Evolutionary conservation across 345 rosid species (phyloP), one percentile per base, ranked within the genome.

Genomic region (Sisymbrium irio): DNA sequence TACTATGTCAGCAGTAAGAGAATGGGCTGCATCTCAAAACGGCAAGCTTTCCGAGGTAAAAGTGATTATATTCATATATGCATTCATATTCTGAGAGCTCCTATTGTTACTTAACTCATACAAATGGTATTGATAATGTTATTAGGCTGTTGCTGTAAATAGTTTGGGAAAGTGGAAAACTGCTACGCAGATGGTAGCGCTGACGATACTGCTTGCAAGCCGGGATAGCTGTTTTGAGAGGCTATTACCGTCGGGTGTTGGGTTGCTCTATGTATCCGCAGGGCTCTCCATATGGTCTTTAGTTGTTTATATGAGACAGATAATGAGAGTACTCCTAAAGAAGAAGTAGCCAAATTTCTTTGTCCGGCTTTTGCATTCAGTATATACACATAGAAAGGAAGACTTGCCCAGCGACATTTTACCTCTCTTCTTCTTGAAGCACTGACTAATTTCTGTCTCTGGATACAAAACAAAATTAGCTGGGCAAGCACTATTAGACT

Each of bases 81-180:
- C 25, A 42, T 42, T 42, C 47, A 3, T 41, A 20, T 9, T 35
- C 25, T 53, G 12, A 3, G 51, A 33, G 5, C 9, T 15, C 50
- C 18, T 42, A 49, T 9, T 9, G 65, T 3, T 19, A 59, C 57
- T 17, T 27, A 36, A 36, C 19, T 20, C 28, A 51, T 75, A 30
- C 12, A 47, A 14, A 18, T 51, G 53, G 36, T 22, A 3, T 57
- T 76, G 62, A 40, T 62, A 36, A 15, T 72, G 41, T 71, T 60
- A 13, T 25, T 83, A 95, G 99, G 98, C 99, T 82, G 98, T 92
- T 64, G 98, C 99, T 35, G 98, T 95, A 71, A 95, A 89, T 86
- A 95, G 84, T 73, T 79, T 95, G 83, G 99, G 99, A 40, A 95
- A 95, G 78, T 92, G 97, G 99, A 95, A 95, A 89, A 95, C 99